These are phyloP conservation scores for Thielaviopsis punctulata DNA, from an alignment of 2,329 filamentous ascomycete species.

Conservation along the genomic window DNA sequence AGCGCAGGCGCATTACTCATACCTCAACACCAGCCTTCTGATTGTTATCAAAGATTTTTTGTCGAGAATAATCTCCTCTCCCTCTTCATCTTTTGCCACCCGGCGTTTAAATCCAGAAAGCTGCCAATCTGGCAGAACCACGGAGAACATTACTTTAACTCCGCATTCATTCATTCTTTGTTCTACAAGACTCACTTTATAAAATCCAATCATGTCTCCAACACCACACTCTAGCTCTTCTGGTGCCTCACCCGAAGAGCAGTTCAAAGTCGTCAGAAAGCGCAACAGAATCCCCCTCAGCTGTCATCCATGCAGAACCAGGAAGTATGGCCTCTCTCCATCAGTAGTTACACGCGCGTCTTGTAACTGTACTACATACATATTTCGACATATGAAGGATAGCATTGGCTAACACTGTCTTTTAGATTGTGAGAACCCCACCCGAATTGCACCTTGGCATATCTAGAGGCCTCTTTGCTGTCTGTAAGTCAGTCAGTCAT, in stretches of 20 bases:
- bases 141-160: too few relatives aligned
- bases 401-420: conserved; percentile 1
- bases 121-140: too few relatives aligned
- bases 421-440: conserved; percentile 10
- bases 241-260: conserved; percentile 64
- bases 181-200: not conserved
- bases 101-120: too few relatives aligned
- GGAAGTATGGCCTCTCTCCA: conserved; percentile 49
- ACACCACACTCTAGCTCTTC: conserved; percentile 63
- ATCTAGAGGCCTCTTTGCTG: not conserved
- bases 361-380: conserved; percentile 15
- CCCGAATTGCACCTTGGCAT: too few relatives aligned
- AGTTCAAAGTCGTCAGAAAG: conserved; percentile 78
- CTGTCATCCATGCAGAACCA: conserved; percentile 76
- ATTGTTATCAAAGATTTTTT: too few relatives aligned
- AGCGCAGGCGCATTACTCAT: too few relatives aligned
- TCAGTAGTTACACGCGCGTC: not conserved
- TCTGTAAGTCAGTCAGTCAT: not conserved
- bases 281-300: conserved; percentile 83
- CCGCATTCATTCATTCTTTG: too few relatives aligned
- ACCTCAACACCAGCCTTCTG: too few relatives aligned
- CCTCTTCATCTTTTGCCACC: too few relatives aligned
- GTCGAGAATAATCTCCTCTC: too few relatives aligned
- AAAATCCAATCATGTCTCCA: conserved; percentile 41
- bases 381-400: conserved; percentile 22